phyloP scores from a whole-genome alignment of 2,329 filamentous ascomycete species.

The Lachnellula occidentalis region DNA sequence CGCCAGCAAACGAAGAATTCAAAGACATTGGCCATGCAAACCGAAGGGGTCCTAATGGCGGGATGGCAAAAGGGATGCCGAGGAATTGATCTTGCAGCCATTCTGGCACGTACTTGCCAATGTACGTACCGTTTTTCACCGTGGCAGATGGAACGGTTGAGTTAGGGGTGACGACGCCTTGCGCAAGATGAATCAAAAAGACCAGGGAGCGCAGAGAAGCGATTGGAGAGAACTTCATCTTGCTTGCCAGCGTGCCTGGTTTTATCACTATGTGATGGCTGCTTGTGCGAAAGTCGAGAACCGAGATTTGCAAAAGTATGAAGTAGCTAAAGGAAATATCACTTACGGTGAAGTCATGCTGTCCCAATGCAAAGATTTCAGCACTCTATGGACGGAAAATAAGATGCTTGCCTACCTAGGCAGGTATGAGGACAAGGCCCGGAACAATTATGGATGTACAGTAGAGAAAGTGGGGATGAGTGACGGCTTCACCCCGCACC shows the following conservation, averaged over 20 bases:
- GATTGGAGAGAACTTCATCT: not conserved
- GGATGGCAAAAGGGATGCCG: slow-evolving; percentile 43
- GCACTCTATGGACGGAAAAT: slow-evolving; percentile 1
- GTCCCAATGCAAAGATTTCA: too few species aligned
- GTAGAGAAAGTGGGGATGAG: not conserved
- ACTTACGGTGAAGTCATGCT: not conserved
- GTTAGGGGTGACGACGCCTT: not conserved
- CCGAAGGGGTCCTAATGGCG: slow-evolving; percentile 40
- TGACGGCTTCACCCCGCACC: not conserved
- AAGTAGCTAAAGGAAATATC: not conserved
- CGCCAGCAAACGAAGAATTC: slow-evolving; percentile 35
- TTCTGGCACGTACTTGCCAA: slow-evolving; percentile 20
- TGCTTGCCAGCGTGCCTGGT: not conserved
- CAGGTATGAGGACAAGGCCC: not conserved
- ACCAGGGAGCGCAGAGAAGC: not conserved
- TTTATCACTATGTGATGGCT: too few species aligned
- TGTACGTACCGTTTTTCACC: slow-evolving; percentile 22
- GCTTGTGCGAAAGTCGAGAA: not conserved
- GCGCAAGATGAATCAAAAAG: not conserved
- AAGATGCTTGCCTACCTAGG: not conserved
- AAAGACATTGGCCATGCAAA: slow-evolving; percentile 36
- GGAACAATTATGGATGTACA: not conserved
- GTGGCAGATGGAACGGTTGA: slow-evolving; percentile 15
- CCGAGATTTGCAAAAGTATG: not conserved
- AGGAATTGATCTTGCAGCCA: slow-evolving; percentile 37